Conservation (phyloP, 106 monocot genomes). For the Dendrobium officinale region DNA sequence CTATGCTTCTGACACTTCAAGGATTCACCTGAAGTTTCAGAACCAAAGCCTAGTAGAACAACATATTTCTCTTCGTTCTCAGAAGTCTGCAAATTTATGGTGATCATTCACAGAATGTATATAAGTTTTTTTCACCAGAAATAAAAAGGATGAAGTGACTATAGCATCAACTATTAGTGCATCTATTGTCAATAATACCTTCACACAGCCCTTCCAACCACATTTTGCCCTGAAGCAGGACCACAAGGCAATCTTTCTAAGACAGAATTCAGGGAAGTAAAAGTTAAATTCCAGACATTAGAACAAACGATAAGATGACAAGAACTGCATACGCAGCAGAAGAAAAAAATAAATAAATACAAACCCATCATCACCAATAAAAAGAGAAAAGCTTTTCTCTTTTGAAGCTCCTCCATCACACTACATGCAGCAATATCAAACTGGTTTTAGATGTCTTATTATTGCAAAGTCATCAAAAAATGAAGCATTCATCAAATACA, state of each 20-base stretch:
- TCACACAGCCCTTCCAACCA: conserved; percentile 51
- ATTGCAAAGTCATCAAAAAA: neutral
- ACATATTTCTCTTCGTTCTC: conserved; percentile 11
- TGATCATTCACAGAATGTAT: neutral
- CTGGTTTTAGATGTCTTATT: neutral
- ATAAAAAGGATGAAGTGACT: neutral
- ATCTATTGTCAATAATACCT: conserved; percentile 23
- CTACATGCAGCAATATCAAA: conserved; percentile 22
- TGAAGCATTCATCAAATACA: neutral
- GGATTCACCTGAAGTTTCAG: neutral
- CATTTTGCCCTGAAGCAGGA: conserved; percentile 74
- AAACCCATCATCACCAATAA: conserved; percentile 54
- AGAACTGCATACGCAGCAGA: neutral
- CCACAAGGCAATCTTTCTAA: conserved; percentile 48
- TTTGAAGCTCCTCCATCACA: conserved; percentile 50
- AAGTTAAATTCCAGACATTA: conserved; percentile 1
- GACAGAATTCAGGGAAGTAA: neutral
- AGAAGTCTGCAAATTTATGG: conserved; percentile 17
- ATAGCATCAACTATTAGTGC: neutral
- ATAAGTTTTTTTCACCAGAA: neutral
- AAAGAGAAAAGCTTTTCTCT: conserved; percentile 58
- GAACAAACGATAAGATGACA: neutral
- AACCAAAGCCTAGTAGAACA: neutral
- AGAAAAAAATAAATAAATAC: conserved; percentile 10
- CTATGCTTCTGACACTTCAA: conserved; percentile 22